These are phyloP conservation scores for Skeletonema costatum DNA, from an alignment of 108 stramenopile genomes.

Conservation along the genomic window DNA sequence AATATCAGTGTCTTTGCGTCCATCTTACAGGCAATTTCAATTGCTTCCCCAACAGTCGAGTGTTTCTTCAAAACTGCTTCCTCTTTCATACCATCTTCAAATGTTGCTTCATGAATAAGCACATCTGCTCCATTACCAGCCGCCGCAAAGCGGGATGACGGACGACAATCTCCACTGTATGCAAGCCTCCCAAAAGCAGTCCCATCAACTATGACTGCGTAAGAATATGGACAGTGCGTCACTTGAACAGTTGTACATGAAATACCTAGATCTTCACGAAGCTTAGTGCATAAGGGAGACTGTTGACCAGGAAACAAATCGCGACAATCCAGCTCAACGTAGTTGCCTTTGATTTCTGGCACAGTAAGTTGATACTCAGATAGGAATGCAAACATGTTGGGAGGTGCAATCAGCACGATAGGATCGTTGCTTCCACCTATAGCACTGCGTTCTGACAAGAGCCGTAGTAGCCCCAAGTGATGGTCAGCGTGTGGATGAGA, in stretches of 20 bases:
- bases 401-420: constrained; percentile 87
- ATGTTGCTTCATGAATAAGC: constrained; percentile 98
- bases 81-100: constrained; percentile 93
- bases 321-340: constrained; percentile 73
- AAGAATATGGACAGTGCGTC: constrained; percentile 87
- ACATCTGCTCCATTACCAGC: constrained; percentile 74
- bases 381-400: constrained; percentile 73
- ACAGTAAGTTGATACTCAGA: constrained; percentile 71
- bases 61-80: constrained; percentile 90
- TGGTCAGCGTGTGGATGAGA: constrained; percentile 99
- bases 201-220: constrained; percentile 78
- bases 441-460: constrained; percentile 70
- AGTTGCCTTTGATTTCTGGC: constrained; percentile 58
- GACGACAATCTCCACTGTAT: constrained; percentile 97
- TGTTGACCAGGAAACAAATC: constrained; percentile 49
- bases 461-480: constrained; percentile 89
- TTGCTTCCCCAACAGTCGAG: constrained; percentile 92
- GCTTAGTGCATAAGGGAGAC: constrained; percentile 37
- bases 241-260: constrained; percentile 78
- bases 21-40: constrained; percentile 80
- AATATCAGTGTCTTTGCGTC: constrained; percentile 77
- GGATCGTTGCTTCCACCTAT: constrained; percentile 51
- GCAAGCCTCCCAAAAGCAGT: constrained; percentile 83
- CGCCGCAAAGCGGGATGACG: constrained; percentile 72
- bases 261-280: constrained; percentile 62